Conservation (phyloP, 495 filamentous ascomycete genomes). For the Aspergillus diversus region DNA sequence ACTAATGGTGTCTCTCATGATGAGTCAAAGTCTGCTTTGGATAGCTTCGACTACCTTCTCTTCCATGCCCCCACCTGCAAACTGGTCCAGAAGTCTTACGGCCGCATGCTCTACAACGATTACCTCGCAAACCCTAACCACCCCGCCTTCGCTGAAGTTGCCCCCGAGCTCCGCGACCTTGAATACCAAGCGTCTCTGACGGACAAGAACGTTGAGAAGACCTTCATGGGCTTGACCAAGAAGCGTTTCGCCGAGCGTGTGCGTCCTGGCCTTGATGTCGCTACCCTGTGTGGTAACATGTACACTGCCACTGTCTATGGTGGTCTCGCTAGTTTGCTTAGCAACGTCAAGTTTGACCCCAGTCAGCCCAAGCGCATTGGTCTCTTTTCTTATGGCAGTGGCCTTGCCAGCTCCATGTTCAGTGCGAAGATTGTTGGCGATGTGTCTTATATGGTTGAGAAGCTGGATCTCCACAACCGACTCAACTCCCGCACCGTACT, state of each 20-base stretch:
- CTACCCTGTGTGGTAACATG: conserved; percentile 98
- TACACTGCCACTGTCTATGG: conserved; percentile 95
- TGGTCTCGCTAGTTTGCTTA: conserved; percentile 76
- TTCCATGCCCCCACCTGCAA: conserved; percentile 99
- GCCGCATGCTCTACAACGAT: conserved; percentile 95
- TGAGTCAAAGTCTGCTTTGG: conserved; percentile 67
- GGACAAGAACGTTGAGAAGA: conserved; percentile 96
- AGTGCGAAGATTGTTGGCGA: conserved; percentile 81
- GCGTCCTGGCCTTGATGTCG: conserved; percentile 78
- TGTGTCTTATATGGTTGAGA: conserved; percentile 74
- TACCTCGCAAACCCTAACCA: conserved; percentile 78
- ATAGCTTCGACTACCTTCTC: conserved; percentile 93
- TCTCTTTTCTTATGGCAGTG: conserved; percentile 94
- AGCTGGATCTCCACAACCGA: conserved; percentile 77
- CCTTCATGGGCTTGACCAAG: conserved; percentile 93
- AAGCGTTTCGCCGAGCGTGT: conserved; percentile 92
- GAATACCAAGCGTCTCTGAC: conserved; percentile 83
- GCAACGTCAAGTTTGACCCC: conserved; percentile 68
- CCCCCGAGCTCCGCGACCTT: conserved; percentile 81
- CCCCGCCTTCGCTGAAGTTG: conserved; percentile 81
- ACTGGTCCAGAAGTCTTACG: conserved; percentile 93
- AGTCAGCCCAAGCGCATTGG: conserved; percentile 85
- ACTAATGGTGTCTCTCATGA: conserved; percentile 58
- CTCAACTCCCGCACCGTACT: conserved; percentile 73
- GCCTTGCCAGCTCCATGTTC: conserved; percentile 88